Evolutionary conservation across 1,139 yeast species (phyloP).

Genomic region (Kazachstania sp.): DNA sequence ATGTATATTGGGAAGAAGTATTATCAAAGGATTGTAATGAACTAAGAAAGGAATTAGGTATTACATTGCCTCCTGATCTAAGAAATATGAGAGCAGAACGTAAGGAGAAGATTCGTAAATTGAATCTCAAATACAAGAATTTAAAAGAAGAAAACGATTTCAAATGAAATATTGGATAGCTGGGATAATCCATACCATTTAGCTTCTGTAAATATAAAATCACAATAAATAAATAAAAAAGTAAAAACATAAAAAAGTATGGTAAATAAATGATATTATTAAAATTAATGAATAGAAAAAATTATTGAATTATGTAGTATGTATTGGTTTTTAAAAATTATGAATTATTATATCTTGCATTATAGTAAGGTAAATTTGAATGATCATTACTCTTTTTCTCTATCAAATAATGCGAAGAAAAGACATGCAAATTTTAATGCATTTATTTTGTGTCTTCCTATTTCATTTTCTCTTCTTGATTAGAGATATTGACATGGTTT

Average conservation of each 20-base stretch:
- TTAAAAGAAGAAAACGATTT: neutral
- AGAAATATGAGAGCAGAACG: conserved; percentile 48
- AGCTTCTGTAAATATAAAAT: neutral
- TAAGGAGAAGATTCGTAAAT: conserved; percentile 15
- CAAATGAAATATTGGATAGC: neutral
- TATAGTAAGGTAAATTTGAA: neutral
- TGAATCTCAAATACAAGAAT: conserved; percentile 23
- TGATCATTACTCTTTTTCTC: neutral
- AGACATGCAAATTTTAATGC: no score
- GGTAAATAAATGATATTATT: neutral
- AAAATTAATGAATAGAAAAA: no score
- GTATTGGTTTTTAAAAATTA: neutral
- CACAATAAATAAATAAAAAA: neutral
- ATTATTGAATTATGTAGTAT: neutral
- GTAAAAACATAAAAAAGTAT: neutral
- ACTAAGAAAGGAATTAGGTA: conserved; percentile 59
- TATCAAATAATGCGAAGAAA: neutral
- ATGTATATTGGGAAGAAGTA: conserved; percentile 88
- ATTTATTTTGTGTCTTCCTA: neutral
- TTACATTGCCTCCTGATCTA: conserved; percentile 62
- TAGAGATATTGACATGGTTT: neutral
- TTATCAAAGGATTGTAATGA: conserved; percentile 66
- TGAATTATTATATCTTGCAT: neutral
- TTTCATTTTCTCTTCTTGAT: neutral
- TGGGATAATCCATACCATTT: no score